Evolutionary conservation across 441 rosid genomes (phyloP).

Genomic region (Adansonia rubrostipa): DNA sequence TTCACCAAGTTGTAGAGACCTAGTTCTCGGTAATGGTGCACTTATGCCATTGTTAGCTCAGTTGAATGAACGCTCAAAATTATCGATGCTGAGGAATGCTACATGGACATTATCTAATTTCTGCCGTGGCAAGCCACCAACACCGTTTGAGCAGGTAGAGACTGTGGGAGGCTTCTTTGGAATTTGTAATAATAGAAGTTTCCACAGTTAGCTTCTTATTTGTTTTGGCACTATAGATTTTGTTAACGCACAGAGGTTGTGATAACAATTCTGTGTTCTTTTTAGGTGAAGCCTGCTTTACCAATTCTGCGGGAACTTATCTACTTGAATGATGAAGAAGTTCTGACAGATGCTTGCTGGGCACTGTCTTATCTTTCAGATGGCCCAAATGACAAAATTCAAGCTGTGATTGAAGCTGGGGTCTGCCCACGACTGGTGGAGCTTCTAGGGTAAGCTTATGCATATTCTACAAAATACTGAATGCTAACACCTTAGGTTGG

Average conservation of each 20-base stretch:
- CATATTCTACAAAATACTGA: background rate
- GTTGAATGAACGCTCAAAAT: constrained; percentile 26
- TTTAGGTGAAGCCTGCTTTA: constrained; percentile 28
- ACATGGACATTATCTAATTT: constrained; percentile 3
- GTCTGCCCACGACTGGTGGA: constrained; percentile 23
- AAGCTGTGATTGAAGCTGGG: constrained; percentile 29
- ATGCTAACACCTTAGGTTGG: background rate
- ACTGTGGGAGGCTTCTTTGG: background rate
- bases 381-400: background rate
- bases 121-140: constrained; percentile 27
- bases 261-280: background rate
- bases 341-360: no score
- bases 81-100: constrained; percentile 27
- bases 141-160: constrained; percentile 24
- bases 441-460: constrained; percentile 22
- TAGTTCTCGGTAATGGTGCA: background rate
- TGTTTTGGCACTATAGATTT: background rate
- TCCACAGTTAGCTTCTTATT: background rate
- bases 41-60: constrained; percentile 22
- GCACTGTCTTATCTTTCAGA: no score
- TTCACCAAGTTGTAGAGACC: constrained; percentile 30
- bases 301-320: constrained; percentile 20
- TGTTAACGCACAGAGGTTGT: background rate
- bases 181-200: no score
- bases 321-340: no score